These are phyloP conservation scores for Fusarium nodosum DNA, from an alignment of 2,329 filamentous ascomycete genomes.

Conservation along the genomic window DNA sequence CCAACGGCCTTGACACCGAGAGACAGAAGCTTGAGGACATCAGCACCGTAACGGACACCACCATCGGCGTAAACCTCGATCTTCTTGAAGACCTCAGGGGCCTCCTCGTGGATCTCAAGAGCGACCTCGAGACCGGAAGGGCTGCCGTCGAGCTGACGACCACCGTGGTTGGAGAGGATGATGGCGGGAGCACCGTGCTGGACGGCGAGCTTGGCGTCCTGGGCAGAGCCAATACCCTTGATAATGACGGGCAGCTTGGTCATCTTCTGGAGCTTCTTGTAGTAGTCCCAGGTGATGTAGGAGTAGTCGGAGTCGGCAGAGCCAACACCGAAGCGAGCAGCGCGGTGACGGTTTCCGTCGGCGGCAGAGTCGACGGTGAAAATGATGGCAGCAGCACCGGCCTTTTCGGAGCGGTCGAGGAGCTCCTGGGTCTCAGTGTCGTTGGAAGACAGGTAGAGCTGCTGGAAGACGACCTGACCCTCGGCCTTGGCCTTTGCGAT, in stretches of 20 bases:
- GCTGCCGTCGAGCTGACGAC: conserved; percentile 58
- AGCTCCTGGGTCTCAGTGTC: conserved; percentile 52
- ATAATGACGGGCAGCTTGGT: conserved; percentile 57
- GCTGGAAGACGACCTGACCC: conserved; percentile 58
- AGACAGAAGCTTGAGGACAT: conserved; percentile 60
- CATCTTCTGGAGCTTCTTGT: conserved; percentile 54
- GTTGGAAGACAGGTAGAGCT: conserved; percentile 52
- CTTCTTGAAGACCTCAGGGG: conserved; percentile 56
- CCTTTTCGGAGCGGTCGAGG: conserved; percentile 51
- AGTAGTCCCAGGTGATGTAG: conserved; percentile 55
- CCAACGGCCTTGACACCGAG: conserved; percentile 61
- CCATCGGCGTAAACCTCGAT: conserved; percentile 59
- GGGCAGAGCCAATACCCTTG: conserved; percentile 57
- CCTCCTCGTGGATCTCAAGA: conserved; percentile 56
- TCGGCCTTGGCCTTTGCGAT: conserved; percentile 55
- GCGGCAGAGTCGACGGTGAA: conserved; percentile 59
- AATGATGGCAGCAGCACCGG: conserved; percentile 56
- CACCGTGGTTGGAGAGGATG: conserved; percentile 60
- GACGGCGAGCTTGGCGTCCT: conserved; percentile 55
- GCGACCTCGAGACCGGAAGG: conserved; percentile 57
- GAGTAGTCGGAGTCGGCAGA: conserved; percentile 52
- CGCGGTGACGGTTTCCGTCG: conserved; percentile 58
- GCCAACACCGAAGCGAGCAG: conserved; percentile 56
- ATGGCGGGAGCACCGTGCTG: conserved; percentile 53
- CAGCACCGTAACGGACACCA: conserved; percentile 59